Evolutionary conservation across 2,329 filamentous ascomycete genomes (phyloP).

Genomic region (Ceratocystis smalleyi): DNA sequence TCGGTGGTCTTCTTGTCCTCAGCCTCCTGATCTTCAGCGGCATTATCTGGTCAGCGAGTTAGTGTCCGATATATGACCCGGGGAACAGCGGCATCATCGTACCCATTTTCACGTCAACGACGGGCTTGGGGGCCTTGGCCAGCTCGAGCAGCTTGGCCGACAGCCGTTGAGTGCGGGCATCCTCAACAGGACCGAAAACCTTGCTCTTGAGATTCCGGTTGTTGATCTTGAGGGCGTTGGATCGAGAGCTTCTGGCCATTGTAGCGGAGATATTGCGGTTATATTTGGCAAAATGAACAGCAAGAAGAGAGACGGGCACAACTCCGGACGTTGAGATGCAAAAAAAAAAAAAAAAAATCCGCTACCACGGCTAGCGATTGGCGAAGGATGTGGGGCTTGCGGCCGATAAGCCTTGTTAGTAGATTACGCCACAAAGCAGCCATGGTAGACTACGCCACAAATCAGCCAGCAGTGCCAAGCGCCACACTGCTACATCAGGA

Average conservation of each 20-base stretch:
- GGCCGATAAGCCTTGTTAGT: slow-evolving; percentile 10
- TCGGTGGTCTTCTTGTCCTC: slow-evolving; percentile 11
- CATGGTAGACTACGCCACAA: slow-evolving; percentile 2
- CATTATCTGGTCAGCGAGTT: slow-evolving; percentile 8
- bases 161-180: slow-evolving; percentile 64
- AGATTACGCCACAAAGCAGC: background rate
- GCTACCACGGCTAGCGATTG: slow-evolving; percentile 12
- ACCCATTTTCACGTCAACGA: slow-evolving; percentile 36
- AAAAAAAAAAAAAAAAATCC: slow-evolving; percentile 23
- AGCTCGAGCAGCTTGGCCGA: slow-evolving; percentile 74
- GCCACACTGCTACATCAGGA: background rate
- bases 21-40: slow-evolving; percentile 1
- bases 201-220: slow-evolving; percentile 62
- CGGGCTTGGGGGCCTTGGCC: slow-evolving; percentile 57
- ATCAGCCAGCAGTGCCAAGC: background rate
- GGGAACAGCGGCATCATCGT: slow-evolving; percentile 6
- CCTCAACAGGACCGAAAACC: slow-evolving; percentile 72
- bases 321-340: background rate
- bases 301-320: background rate
- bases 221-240: slow-evolving; percentile 69
- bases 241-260: slow-evolving; percentile 80
- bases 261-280: slow-evolving; percentile 20
- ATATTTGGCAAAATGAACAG: background rate
- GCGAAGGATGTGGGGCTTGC: slow-evolving; percentile 13
- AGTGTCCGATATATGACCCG: background rate